These are phyloP conservation scores for Cicer arietinum DNA, from an alignment of 306 rosid genomes.

Conservation along the genomic window DNA sequence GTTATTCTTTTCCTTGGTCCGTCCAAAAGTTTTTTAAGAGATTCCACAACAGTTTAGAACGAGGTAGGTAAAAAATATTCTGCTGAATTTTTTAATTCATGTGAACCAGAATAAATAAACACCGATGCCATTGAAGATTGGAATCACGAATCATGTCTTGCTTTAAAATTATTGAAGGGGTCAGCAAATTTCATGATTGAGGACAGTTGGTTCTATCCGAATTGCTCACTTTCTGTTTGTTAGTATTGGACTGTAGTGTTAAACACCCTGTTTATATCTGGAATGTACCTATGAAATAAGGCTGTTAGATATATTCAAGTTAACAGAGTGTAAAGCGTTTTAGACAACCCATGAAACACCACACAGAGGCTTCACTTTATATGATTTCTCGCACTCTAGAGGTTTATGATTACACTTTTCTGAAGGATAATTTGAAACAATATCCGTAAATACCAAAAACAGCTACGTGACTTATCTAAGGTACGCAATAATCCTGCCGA, in stretches of 20 bases:
- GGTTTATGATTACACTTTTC: too few relatives aligned
- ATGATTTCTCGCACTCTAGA: not conserved
- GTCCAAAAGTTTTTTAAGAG: constrained; percentile 9
- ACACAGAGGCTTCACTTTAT: not conserved
- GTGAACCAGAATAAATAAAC: constrained; percentile 9
- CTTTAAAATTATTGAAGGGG: not conserved
- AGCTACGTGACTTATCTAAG: too few relatives aligned
- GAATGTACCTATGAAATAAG: not conserved
- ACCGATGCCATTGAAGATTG: constrained; percentile 14
- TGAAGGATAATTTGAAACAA: too few relatives aligned
- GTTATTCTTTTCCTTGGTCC: not conserved
- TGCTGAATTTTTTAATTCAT: not conserved
- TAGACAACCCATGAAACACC: constrained; percentile 15
- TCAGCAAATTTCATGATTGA: not conserved
- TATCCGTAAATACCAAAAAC: too few relatives aligned
- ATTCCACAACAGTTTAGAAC: constrained; percentile 6
- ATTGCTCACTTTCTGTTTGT: constrained; percentile 8
- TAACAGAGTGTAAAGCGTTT: constrained; percentile 4
- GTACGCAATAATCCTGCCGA: too few relatives aligned
- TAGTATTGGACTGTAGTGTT: not conserved
- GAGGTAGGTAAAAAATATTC: constrained; percentile 21
- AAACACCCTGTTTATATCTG: not conserved
- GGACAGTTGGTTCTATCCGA: constrained; percentile 12
- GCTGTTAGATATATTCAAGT: not conserved
- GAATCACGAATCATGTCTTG: constrained; percentile 5